Percentiles rank a stretch among this genome's conserved stretches.
Evolutionary conservation across 139 green algal genomes (phyloP).

Genomic region (Asterochloris erici): DNA sequence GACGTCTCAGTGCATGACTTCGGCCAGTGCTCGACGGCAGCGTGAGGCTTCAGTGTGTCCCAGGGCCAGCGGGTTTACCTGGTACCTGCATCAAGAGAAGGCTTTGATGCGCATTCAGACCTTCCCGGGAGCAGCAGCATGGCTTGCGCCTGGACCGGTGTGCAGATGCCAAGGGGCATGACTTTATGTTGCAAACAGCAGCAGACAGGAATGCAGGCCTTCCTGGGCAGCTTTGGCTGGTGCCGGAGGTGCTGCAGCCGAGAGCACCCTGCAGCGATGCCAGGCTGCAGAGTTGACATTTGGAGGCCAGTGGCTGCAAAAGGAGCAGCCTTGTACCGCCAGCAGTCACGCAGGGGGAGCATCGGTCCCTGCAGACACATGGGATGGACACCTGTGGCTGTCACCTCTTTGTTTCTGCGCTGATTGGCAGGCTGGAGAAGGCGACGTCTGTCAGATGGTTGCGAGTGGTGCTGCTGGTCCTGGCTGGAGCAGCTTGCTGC

Average conservation of each 20-base stretch:
- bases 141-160: too few relatives aligned
- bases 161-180: too few relatives aligned
- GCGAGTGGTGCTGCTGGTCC: slow-evolving; percentile 6
- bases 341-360: not conserved
- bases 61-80: too few relatives aligned
- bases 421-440: slow-evolving; percentile 12
- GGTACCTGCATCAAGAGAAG: too few relatives aligned
- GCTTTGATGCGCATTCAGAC: too few relatives aligned
- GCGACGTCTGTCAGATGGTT: slow-evolving; percentile 5
- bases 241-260: not conserved
- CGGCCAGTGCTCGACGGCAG: not conserved
- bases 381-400: not conserved
- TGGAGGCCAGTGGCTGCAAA: not conserved
- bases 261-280: not conserved
- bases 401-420: slow-evolving; percentile 3
- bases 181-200: too few relatives aligned
- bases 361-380: not conserved
- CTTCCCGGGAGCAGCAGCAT: too few relatives aligned
- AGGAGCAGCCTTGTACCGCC: too few relatives aligned
- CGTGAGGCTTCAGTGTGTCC: not conserved
- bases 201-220: not conserved
- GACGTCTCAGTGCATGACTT: not conserved
- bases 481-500: not conserved
- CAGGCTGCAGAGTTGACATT: not conserved
- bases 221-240: not conserved